Base-by-base conservation (phyloP, 2,329 filamentous ascomycete species). In the Fulvia fulva region DNA sequence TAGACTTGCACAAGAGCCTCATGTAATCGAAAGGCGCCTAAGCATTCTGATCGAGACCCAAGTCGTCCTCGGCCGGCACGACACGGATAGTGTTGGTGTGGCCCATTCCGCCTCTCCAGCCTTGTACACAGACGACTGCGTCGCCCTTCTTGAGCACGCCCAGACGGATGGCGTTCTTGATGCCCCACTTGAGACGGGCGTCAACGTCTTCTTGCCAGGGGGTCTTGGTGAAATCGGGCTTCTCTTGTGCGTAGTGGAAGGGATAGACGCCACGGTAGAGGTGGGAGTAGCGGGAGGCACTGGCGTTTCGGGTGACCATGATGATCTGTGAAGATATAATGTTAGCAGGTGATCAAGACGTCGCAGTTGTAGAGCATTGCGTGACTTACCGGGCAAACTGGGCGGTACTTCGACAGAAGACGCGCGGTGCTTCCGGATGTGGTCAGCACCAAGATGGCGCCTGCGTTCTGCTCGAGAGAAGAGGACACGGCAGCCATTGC, bases 161-260 rank as follows among this genome's bases (percentile, higher is more conserved):
- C 63, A 99, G 88, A 77, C 88, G 86, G 71, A 96, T 85, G 68
- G 91, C 94, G 74, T 91, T 86, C 74, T 84, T 81, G 75, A 99
- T 90, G 75, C 90, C 94, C 92, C 93, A 99, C 84, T 93, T 96
- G 77, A 99, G 90, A 74, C 94, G 91, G 75, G 87, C 86, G 80
- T 99, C 94, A 69, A 99, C 94, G 78, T 99, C 93, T 82, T 97
- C 91, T 81, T 99, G 94, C 94, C 94, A 99, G 79, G 95, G 92
- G 71, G 88, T 85, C 77, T 88, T 85, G 75, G 83, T 84, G 79
- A 97, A 99, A 81, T 99, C 91, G 69, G 94, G 94, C 87, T 97
- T 97, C 70, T 81, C 78, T 81, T 96, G 89, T 55, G 88, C 85
- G 83, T 97, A 97, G 71, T 89, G 83, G 88, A 99, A 99, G 59